These are phyloP conservation scores for Carpinus viminea DNA, from an alignment of 306 rosid genomes.

Conservation along the genomic window DNA sequence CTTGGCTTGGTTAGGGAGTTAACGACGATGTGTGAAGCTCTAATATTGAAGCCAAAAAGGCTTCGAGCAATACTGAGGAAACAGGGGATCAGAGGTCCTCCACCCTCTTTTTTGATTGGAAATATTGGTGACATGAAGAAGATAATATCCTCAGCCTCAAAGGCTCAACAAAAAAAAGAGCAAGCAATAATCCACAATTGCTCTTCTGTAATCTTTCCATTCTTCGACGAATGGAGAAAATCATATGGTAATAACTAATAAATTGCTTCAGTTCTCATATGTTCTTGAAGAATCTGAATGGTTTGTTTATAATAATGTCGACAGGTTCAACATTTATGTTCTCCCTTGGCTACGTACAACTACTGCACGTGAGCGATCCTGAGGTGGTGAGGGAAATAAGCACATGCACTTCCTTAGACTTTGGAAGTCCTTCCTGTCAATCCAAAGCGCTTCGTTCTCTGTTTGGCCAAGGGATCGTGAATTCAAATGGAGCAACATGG, in stretches of 20 bases:
- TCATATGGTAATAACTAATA: slow-evolving; percentile 27
- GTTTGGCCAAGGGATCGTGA: slow-evolving; percentile 42
- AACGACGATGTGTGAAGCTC: slow-evolving; percentile 7
- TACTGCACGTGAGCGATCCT: slow-evolving; percentile 33
- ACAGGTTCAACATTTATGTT: slow-evolving; percentile 39
- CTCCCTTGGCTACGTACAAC: slow-evolving; percentile 42
- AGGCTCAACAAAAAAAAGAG: not conserved
- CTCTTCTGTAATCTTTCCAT: slow-evolving; percentile 31
- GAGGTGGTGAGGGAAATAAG: slow-evolving; percentile 36
- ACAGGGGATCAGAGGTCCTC: slow-evolving; percentile 55
- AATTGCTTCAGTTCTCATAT: not conserved
- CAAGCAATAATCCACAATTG: slow-evolving; percentile 19
- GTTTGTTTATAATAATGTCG: not conserved
- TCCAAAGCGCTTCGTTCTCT: slow-evolving; percentile 31
- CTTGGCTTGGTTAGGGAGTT: slow-evolving; percentile 8
- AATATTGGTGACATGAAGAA: slow-evolving; percentile 35
- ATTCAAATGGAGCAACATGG: slow-evolving; percentile 46
- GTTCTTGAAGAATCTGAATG: not conserved
- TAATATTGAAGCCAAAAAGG: slow-evolving; percentile 35
- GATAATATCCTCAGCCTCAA: not conserved
- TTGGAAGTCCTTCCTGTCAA: slow-evolving; percentile 40
- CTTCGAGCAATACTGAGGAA: slow-evolving; percentile 31
- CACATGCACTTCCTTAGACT: slow-evolving; percentile 40
- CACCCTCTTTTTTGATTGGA: slow-evolving; percentile 38
- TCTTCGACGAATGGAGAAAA: slow-evolving; percentile 38